phyloP scores from a whole-genome alignment of 164 flowering plant species.

The Dillenia suffruticosa region DNA sequence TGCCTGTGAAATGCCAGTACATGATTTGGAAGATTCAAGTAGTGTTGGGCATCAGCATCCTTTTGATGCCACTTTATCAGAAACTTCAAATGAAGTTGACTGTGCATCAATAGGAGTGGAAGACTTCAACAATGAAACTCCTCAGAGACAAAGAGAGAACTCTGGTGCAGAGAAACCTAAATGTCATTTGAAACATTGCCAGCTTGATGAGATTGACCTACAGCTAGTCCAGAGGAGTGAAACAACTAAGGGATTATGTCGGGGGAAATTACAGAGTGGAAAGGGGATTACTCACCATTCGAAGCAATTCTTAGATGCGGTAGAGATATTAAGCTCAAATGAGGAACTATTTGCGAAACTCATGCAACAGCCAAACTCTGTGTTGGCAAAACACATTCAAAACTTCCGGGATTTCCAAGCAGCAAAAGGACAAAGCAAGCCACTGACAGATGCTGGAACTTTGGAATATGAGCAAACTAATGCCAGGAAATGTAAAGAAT shows the following conservation, averaged over 20 bases:
- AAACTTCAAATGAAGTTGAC: conserved; percentile 21
- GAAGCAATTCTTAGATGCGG: conserved; percentile 28
- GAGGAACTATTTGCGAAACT: conserved; percentile 49
- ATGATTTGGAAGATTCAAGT: conserved; percentile 22
- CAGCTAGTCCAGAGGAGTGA: conserved; percentile 28
- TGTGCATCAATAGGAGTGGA: conserved; percentile 36
- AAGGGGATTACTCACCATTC: conserved; percentile 31
- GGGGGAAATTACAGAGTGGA: conserved; percentile 27
- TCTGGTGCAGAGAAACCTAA: conserved; percentile 18
- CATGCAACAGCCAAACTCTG: conserved; percentile 52
- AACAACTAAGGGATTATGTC: conserved; percentile 43
- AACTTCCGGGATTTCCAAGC: conserved; percentile 26
- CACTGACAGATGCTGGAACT: conserved; percentile 17
- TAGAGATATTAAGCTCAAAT: conserved; percentile 38
- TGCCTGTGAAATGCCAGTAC: conserved; percentile 26
- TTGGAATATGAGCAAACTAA: conserved; percentile 14
- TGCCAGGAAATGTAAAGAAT: conserved; percentile 24
- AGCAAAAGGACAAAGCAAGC: conserved; percentile 23
- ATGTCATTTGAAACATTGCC: conserved; percentile 15
- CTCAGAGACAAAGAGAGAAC: conserved; percentile 11
- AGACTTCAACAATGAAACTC: conserved; percentile 37
- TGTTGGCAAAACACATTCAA: conserved; percentile 39
- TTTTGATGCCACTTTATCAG: conserved; percentile 11
- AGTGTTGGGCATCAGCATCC: conserved; percentile 18
- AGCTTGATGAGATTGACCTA: conserved; percentile 22